Evolutionary conservation across 2,329 filamentous ascomycete genomes (phyloP), one percentile per base, ranked within the genome.

Genomic region (Hypoxylon rubiginosum): DNA sequence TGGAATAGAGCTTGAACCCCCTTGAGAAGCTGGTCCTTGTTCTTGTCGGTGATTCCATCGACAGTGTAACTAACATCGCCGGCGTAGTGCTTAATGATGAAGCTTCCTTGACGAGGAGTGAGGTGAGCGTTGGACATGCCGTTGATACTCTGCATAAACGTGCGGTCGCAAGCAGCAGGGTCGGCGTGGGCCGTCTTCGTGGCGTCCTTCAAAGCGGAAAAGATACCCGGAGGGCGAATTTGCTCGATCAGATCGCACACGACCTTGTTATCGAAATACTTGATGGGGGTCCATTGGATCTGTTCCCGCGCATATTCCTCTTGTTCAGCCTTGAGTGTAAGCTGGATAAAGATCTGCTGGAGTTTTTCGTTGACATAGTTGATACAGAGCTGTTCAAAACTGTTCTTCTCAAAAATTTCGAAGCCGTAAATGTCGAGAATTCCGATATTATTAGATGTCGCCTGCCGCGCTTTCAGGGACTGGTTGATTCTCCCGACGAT

Each of bases 311-410:
- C 93, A 76, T 99, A 99, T 79, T 99, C 96, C 73, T 99, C 96
- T 82, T 99, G 96, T 79, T 99, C 96, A 0, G 96, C 91, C 83
- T 97, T 97, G 68, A 99, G 81, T 0, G 96, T 99, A 73, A 99
- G 84, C 80, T 99, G 96, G 72, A 99, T 99, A 78, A 99, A 99
- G 75, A 99, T 98, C 77, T 99, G 96, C 81, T 99, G 96, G 62
- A 99, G 84, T 81, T 99, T 99, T 82, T 99, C 96, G 80, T 99
- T 99, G 76, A 98, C 97, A 76, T 98, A 99, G 83, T 99, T 99
- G 86, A 99, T 99, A 82, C 96, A 99, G 7, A 99, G 88, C 81
- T 99, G 96, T 79, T 99, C 96, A 75, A 99, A 99, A 71, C 93
- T 97, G 83, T 99, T 99, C 82, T 95, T 96, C 78, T 99, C 96